phyloP scores from a whole-genome alignment of 2,329 filamentous ascomycete species.

The Colletotrichum sublineola region DNA sequence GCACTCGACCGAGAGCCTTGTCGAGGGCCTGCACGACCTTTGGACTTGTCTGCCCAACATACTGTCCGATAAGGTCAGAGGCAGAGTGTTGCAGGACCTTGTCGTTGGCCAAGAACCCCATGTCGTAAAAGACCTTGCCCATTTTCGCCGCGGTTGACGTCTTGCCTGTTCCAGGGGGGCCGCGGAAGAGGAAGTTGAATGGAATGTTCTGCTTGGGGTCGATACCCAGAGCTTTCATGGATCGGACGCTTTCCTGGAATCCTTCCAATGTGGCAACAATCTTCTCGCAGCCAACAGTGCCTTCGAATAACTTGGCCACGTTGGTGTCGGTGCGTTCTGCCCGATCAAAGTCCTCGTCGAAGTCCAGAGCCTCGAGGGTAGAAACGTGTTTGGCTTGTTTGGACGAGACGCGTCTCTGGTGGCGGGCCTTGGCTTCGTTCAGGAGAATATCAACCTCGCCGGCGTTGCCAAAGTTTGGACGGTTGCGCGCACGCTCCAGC shows the following conservation, averaged over 20 bases:
- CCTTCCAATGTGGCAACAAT: constrained; percentile 66
- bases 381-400: constrained; percentile 36
- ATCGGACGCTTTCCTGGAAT: constrained; percentile 65
- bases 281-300: constrained; percentile 69
- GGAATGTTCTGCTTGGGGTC: constrained; percentile 72
- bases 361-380: constrained; percentile 58
- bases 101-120: constrained; percentile 73
- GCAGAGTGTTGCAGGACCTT: constrained; percentile 77
- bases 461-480: constrained; percentile 78
- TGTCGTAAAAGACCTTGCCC: constrained; percentile 76
- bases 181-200: constrained; percentile 78
- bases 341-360: constrained; percentile 72
- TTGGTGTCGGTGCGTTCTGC: constrained; percentile 62
- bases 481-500: constrained; percentile 71
- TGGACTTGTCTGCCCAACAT: constrained; percentile 76
- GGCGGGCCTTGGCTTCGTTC: constrained; percentile 57
- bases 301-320: constrained; percentile 67
- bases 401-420: constrained; percentile 34
- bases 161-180: constrained; percentile 77
- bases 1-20: constrained; percentile 72
- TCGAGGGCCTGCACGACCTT: constrained; percentile 74
- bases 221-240: constrained; percentile 63
- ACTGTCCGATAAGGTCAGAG: constrained; percentile 77
- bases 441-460: constrained; percentile 79
- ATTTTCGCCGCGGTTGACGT: constrained; percentile 80